Evolutionary conservation across 2,329 filamentous ascomycete genomes (phyloP).

Genomic region (Exophiala aquamarina): DNA sequence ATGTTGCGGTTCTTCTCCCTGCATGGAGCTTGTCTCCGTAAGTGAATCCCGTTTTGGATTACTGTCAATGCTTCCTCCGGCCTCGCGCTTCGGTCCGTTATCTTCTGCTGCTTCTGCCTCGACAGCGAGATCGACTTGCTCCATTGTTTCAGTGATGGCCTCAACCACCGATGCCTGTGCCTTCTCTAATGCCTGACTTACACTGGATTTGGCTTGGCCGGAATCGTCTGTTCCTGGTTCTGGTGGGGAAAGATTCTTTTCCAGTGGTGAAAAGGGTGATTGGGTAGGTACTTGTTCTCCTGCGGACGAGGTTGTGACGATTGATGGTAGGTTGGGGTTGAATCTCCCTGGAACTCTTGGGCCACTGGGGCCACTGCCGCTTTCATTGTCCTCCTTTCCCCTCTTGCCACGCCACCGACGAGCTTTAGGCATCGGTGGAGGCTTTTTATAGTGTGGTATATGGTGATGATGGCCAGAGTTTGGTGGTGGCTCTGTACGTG

Average conservation of each 20-base stretch:
- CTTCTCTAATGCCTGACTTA: constrained; percentile 24
- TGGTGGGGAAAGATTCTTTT: constrained; percentile 20
- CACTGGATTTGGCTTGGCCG: constrained; percentile 16
- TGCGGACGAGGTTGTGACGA: constrained; percentile 22
- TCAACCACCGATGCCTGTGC: constrained; percentile 25
- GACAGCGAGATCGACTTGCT: constrained; percentile 16
- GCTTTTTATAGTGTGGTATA: constrained; percentile 24
- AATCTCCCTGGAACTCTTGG: constrained; percentile 26
- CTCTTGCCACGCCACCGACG: constrained; percentile 43
- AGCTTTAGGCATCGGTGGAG: constrained; percentile 37
- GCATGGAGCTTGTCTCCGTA: background rate
- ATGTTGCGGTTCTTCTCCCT: background rate
- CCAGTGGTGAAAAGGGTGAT: constrained; percentile 21
- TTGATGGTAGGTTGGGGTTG: constrained; percentile 24
- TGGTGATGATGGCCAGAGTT: constrained; percentile 6
- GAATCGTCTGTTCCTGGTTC: constrained; percentile 4
- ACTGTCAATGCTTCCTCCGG: background rate
- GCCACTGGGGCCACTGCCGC: constrained; percentile 26
- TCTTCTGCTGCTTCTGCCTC: background rate
- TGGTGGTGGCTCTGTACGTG: background rate
- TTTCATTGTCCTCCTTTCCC: constrained; percentile 34
- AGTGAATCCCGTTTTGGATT: background rate
- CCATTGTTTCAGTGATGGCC: constrained; percentile 24
- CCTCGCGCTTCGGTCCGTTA: background rate
- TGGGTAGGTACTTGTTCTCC: constrained; percentile 9